Evolutionary conservation across 768 basidiomycete genomes (phyloP).

Genomic region (Trametes sanguinea): DNA sequence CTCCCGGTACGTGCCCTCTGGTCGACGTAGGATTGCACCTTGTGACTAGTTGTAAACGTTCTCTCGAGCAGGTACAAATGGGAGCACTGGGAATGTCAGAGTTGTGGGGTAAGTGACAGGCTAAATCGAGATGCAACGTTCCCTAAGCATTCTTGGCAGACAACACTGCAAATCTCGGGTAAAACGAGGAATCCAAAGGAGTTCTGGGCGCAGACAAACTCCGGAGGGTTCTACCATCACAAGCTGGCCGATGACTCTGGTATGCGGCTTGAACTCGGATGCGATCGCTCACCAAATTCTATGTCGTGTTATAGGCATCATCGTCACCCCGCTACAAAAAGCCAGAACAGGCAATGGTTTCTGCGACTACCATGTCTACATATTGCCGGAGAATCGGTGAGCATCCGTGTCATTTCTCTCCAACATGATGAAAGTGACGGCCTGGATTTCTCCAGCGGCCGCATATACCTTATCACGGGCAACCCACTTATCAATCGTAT

Average conservation of each 20-base stretch:
- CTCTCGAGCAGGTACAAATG: constrained; percentile 57
- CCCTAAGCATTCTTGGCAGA: constrained; percentile 4
- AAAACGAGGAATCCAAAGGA: constrained; percentile 36
- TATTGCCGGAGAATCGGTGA: constrained; percentile 30
- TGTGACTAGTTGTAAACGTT: background rate
- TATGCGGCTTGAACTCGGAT: background rate
- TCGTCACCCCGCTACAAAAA: background rate
- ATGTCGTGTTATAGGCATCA: constrained; percentile 19
- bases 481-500: constrained; percentile 38
- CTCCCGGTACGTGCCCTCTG: constrained; percentile 53
- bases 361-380: constrained; percentile 48
- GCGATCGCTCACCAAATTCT: background rate
- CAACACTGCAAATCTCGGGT: constrained; percentile 23
- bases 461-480: constrained; percentile 56
- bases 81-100: constrained; percentile 71
- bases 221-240: constrained; percentile 12
- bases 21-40: background rate
- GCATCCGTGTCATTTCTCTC: background rate
- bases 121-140: background rate
- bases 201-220: constrained; percentile 37
- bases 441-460: constrained; percentile 47
- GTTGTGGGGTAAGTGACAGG: constrained; percentile 51
- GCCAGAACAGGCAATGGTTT: constrained; percentile 25
- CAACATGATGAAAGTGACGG: background rate
- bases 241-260: constrained; percentile 23